Conservation (phyloP, 306 rosid genomes). For the Lotus japonicus region DNA sequence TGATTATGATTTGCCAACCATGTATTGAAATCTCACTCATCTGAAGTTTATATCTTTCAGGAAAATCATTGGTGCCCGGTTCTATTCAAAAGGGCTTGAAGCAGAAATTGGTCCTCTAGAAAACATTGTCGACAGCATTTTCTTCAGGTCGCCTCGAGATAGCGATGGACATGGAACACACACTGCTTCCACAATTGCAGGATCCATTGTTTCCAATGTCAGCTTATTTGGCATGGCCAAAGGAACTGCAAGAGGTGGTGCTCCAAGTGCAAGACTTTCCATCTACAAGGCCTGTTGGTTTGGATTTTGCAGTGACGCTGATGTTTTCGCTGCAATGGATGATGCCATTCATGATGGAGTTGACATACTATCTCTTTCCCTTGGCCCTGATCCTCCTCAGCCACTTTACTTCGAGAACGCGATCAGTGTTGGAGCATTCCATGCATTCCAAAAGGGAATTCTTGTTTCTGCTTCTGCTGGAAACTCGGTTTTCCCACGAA, state of each 20-base stretch:
- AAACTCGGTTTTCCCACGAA: slow-evolving; percentile 51
- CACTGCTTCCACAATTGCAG: slow-evolving; percentile 74
- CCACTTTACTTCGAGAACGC: slow-evolving; percentile 42
- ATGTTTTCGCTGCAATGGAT: slow-evolving; percentile 55
- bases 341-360: slow-evolving; percentile 68
- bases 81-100: slow-evolving; percentile 44
- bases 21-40: slow-evolving; percentile 1
- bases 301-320: slow-evolving; percentile 45
- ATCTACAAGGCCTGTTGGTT: slow-evolving; percentile 82
- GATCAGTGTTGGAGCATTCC: slow-evolving; percentile 52
- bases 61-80: slow-evolving; percentile 57
- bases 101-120: slow-evolving; percentile 47
- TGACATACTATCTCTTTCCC: slow-evolving; percentile 64
- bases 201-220: slow-evolving; percentile 37
- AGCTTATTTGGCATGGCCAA: slow-evolving; percentile 52
- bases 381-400: slow-evolving; percentile 60
- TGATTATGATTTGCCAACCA: not conserved
- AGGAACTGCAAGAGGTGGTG: slow-evolving; percentile 72
- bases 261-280: slow-evolving; percentile 53
- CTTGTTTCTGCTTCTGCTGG: slow-evolving; percentile 74
- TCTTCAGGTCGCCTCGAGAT: slow-evolving; percentile 52
- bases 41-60: slow-evolving; percentile 27
- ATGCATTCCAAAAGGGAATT: slow-evolving; percentile 56
- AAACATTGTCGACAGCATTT: slow-evolving; percentile 20
- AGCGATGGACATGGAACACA: slow-evolving; percentile 67